Conservation (phyloP, 2,329 filamentous ascomycete genomes). For the Aureobasidium sp. region DNA sequence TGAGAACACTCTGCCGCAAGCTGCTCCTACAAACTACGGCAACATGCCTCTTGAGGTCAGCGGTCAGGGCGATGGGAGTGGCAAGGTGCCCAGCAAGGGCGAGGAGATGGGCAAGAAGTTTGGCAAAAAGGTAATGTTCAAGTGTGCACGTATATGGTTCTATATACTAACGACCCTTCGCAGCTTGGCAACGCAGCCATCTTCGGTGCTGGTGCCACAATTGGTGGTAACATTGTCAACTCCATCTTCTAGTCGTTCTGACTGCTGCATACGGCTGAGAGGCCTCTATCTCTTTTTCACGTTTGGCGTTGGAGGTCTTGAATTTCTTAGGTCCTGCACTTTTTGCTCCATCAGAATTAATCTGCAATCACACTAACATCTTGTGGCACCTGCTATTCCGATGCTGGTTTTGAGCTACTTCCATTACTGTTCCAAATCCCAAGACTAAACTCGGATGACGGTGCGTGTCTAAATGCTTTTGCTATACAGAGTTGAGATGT, state of each 20-base stretch:
- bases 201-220: conserved; percentile 86
- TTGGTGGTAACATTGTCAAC: conserved; percentile 85
- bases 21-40: conserved; percentile 48
- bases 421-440: not conserved
- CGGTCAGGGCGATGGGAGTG: conserved; percentile 41
- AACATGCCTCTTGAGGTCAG: conserved; percentile 73
- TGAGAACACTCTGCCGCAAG: conserved; percentile 52
- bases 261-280: not conserved
- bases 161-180: not conserved
- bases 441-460: not conserved
- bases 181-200: conserved; percentile 70
- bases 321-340: not conserved
- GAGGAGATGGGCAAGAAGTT: conserved; percentile 84
- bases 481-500: conserved; percentile 5
- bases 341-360: not conserved
- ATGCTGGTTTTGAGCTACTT: not conserved
- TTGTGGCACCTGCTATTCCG: not conserved
- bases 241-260: conserved; percentile 65
- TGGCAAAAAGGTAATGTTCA: conserved; percentile 63
- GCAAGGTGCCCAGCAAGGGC: conserved; percentile 54
- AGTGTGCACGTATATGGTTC: not conserved
- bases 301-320: conserved; percentile 3
- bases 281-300: not conserved
- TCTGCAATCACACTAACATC: no score
- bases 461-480: not conserved